These are phyloP conservation scores for Chalciporus sp. DNA, from an alignment of 1,284 basidiomycete species.

Conservation along the genomic window DNA sequence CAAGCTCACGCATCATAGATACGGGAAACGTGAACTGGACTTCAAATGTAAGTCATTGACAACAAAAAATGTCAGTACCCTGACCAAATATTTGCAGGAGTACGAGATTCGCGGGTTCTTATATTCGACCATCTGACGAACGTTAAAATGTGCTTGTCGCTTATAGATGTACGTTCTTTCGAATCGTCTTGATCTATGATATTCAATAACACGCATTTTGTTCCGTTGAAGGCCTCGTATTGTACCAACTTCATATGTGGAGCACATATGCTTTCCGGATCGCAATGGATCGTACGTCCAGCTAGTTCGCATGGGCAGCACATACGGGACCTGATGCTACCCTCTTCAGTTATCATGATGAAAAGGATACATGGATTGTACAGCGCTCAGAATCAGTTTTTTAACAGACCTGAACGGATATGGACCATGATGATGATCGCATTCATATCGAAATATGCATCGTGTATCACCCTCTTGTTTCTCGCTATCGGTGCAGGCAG, in stretches of 20 bases:
- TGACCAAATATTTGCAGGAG: slow-evolving; percentile 9
- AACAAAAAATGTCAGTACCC: no score
- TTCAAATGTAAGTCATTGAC: slow-evolving; percentile 7
- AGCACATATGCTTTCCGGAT: slow-evolving; percentile 12
- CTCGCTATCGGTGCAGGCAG: slow-evolving; percentile 13
- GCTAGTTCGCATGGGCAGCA: not conserved
- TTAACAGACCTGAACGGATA: slow-evolving; percentile 11
- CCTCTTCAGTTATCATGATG: slow-evolving; percentile 22
- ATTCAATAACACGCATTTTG: no score
- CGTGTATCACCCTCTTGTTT: slow-evolving; percentile 9
- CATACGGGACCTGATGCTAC: not conserved
- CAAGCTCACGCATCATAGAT: slow-evolving; percentile 10
- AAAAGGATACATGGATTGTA: slow-evolving; percentile 19
- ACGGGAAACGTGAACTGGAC: slow-evolving; percentile 9
- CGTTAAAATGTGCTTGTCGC: not conserved
- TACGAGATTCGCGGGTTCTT: slow-evolving; percentile 3
- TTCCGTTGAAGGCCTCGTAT: slow-evolving; percentile 13
- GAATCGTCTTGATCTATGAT: not conserved
- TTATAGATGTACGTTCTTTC: slow-evolving; percentile 17
- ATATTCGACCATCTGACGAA: not conserved
- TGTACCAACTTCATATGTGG: slow-evolving; percentile 20
- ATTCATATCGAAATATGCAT: slow-evolving; percentile 12
- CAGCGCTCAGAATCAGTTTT: not conserved
- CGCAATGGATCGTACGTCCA: slow-evolving; percentile 23
- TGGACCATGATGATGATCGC: slow-evolving; percentile 6